Conservation (phyloP, 1,139 yeast genomes). For the Yamadazyma friedrichii region DNA sequence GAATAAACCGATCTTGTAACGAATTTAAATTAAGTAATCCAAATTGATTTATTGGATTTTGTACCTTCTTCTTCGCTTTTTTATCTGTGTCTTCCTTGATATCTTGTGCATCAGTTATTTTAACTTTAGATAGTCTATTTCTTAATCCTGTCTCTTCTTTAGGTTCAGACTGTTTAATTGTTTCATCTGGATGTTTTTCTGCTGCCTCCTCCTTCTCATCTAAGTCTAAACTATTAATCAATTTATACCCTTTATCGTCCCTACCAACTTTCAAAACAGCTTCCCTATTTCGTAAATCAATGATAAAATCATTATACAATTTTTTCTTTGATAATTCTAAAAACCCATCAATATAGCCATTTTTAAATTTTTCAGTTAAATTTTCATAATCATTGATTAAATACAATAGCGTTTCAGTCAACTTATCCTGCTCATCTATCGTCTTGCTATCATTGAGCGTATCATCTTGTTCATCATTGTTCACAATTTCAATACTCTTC, state of each 20-base stretch:
- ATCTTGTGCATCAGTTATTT: not conserved
- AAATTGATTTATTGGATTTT: slow-evolving; percentile 48
- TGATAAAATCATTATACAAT: slow-evolving; percentile 1
- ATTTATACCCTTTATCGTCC: not conserved
- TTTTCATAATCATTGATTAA: slow-evolving; percentile 32
- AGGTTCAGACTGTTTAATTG: not conserved
- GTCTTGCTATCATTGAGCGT: not conserved
- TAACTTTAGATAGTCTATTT: not conserved
- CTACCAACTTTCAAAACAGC: not conserved
- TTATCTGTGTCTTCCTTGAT: not conserved
- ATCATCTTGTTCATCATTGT: not conserved
- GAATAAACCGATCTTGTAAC: slow-evolving; percentile 38
- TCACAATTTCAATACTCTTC: not conserved
- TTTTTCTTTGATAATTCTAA: slow-evolving; percentile 20
- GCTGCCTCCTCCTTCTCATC: not conserved
- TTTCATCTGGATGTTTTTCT: not conserved
- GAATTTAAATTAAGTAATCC: slow-evolving; percentile 44
- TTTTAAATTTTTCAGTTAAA: slow-evolving; percentile 19
- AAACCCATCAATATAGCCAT: slow-evolving; percentile 29
- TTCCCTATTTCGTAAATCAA: slow-evolving; percentile 1
- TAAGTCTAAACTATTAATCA: not conserved
- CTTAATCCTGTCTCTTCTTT: not conserved
- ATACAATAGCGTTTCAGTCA: slow-evolving; percentile 18
- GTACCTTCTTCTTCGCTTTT: too few species aligned
- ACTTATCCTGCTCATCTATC: not conserved